These are phyloP conservation scores for Didymella exigua DNA, from an alignment of 2,329 filamentous ascomycete species.

Conservation along the genomic window DNA sequence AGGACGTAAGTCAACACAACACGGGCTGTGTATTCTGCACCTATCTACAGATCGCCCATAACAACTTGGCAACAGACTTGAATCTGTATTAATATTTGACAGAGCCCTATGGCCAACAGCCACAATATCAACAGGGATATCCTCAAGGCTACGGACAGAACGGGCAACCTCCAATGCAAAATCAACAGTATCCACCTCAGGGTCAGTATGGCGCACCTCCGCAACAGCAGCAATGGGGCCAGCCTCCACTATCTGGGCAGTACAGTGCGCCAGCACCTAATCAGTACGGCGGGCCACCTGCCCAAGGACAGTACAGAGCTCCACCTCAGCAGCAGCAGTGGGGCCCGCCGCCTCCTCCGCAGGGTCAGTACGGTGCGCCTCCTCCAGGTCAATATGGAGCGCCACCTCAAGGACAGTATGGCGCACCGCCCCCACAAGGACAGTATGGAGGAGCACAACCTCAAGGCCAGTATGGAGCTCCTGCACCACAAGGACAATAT, in stretches of 20 bases:
- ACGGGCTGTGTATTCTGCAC: slow-evolving; percentile 15
- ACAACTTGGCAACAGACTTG: slow-evolving; percentile 18
- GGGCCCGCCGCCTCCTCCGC: slow-evolving; percentile 25
- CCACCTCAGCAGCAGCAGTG: slow-evolving; percentile 34
- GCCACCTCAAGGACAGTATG: slow-evolving; percentile 29
- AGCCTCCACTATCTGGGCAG: slow-evolving; percentile 24
- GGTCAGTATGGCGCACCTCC: slow-evolving; percentile 45
- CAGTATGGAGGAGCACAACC: slow-evolving; percentile 40
- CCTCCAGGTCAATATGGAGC: slow-evolving; percentile 33
- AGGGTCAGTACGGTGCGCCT: slow-evolving; percentile 28
- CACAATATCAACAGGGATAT: slow-evolving; percentile 32
- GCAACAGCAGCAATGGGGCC: slow-evolving; percentile 38
- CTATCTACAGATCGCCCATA: background rate
- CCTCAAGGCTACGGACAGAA: slow-evolving; percentile 38
- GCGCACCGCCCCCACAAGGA: slow-evolving; percentile 23
- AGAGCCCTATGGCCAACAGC: slow-evolving; percentile 30
- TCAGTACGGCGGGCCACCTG: slow-evolving; percentile 33
- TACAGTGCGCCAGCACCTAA: slow-evolving; percentile 48
- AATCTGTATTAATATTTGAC: slow-evolving; percentile 31
- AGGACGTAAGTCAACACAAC: slow-evolving; percentile 35
- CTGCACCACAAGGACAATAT: slow-evolving; percentile 41
- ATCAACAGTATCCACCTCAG: slow-evolving; percentile 35
- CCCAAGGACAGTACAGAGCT: slow-evolving; percentile 34
- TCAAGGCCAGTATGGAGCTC: slow-evolving; percentile 37
- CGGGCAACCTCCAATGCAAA: slow-evolving; percentile 44